These are phyloP conservation scores for Cordyceps cateniannulata DNA, from an alignment of 2,329 filamentous ascomycete species.

Conservation along the genomic window DNA sequence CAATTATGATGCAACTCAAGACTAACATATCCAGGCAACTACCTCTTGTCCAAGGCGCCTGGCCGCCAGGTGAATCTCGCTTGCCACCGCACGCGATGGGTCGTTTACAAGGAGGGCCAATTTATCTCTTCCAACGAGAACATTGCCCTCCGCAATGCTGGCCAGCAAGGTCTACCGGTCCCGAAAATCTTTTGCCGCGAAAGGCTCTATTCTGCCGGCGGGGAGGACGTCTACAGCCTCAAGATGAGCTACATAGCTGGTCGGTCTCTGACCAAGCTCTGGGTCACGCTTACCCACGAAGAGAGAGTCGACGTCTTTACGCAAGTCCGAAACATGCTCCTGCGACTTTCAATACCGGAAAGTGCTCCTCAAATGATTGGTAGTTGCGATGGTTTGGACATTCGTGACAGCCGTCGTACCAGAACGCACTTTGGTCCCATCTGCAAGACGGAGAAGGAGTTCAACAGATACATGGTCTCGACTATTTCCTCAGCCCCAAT, in stretches of 20 bases:
- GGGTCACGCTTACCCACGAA: conserved; percentile 5
- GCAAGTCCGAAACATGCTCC: conserved; percentile 8
- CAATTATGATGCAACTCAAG: neutral
- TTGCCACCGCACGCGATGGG: conserved; percentile 7
- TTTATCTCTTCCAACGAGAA: conserved; percentile 4
- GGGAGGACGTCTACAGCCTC: conserved; percentile 2
- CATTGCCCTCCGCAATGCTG: conserved; percentile 3
- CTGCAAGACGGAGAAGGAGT: conserved; percentile 13
- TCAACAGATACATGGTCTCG: conserved; percentile 16
- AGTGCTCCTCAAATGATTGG: neutral
- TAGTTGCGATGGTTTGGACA: conserved; percentile 13
- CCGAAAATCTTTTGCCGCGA: conserved; percentile 8
- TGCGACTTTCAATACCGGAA: neutral
- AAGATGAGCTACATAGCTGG: conserved; percentile 11
- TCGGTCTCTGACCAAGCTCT: neutral
- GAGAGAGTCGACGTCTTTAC: conserved; percentile 3
- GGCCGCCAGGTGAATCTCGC: conserved; percentile 7
- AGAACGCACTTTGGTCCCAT: conserved; percentile 10
- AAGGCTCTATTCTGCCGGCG: neutral
- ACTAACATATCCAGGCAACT: neutral
- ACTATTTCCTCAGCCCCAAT: conserved; percentile 3
- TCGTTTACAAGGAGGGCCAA: conserved; percentile 7
- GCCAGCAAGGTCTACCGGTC: conserved; percentile 1
- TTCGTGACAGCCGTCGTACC: conserved; percentile 14
- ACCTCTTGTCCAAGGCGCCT: conserved; percentile 1